These are phyloP conservation scores for Diaporthe velutina DNA, from an alignment of 2,329 filamentous ascomycete genomes.

Conservation along the genomic window DNA sequence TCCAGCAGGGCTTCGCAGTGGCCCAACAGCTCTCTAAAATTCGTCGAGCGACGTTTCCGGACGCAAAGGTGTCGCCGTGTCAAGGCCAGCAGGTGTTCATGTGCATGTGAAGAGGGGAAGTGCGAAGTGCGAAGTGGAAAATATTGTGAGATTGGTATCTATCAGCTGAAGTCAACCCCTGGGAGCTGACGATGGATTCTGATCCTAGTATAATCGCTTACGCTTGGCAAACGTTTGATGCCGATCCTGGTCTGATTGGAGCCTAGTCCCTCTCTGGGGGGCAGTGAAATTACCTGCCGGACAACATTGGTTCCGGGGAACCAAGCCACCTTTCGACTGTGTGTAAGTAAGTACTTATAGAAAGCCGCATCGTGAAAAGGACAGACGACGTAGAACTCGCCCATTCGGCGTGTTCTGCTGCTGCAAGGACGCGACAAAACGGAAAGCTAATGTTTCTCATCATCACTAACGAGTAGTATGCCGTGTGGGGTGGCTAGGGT, in stretches of 20 bases:
- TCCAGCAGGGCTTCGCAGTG: background rate
- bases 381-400: background rate
- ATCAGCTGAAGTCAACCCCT: background rate
- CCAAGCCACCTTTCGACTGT: background rate
- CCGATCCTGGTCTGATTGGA: background rate
- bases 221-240: background rate
- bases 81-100: background rate
- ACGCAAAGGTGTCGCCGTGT: background rate
- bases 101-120: background rate
- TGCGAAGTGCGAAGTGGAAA: background rate
- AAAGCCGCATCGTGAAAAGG: background rate
- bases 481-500: background rate
- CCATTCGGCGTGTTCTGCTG: background rate
- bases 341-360: no score
- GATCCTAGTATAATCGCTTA: background rate
- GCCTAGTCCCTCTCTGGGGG: background rate
- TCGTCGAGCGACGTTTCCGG: background rate
- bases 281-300: background rate
- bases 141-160: background rate
- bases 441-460: background rate
- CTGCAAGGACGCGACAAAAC: background rate
- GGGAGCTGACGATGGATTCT: conserved; percentile 10
- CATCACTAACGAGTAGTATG: background rate
- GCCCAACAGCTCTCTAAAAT: background rate
- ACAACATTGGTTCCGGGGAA: background rate